Evolutionary conservation across 345 rosid species (phyloP), one percentile per base, ranked within the genome.

Genomic region (Sapria himalayana): DNA sequence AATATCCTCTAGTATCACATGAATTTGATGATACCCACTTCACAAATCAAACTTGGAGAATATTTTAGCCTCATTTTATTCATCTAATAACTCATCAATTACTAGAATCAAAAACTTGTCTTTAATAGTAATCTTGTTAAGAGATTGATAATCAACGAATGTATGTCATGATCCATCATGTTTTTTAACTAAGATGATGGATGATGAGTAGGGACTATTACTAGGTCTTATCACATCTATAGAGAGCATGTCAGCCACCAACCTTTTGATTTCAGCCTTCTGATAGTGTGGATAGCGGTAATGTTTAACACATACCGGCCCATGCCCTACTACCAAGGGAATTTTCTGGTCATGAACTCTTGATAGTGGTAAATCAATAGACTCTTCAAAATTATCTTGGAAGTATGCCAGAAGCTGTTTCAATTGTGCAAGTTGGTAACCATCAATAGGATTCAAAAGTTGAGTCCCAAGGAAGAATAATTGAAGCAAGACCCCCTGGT

Each of bases 241-340:
- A n/a, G 27, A 39, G 16, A 22, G 43, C 43, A 39, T 39, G 7
- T 39, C 27, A 21, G 4, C 6, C 15, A 39, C 43, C 43, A 39
- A 11, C 5, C 15, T 6, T 39, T 39, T 27, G 4, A 39, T 38
- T 15, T 38, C 16, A 1, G 7, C 3, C 27, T 39, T 39, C 9
- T 37, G 22, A 8, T 37, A 37, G n/a, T 37, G 9, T 3, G n/a
- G n/a, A 9, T 37, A 37, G 3, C 22, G 15, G 14, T 39, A 39
- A 0, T 15, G 27, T 18, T 22, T 39, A 4, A 22, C 25, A 21
- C 43, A 39, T 0, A 39, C 23, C 7, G 9, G 43, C 12, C 17
- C 27, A 21, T 18, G 19, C 10, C 42, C 42, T 19, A 9, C 6
- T 19, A 10, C n/a, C 12, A 37, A 37, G 12, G 41, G 41, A 37